Evolutionary conservation across 169 alveolate species (phyloP).

Genomic region (Cryptosporidium xiaoi): DNA sequence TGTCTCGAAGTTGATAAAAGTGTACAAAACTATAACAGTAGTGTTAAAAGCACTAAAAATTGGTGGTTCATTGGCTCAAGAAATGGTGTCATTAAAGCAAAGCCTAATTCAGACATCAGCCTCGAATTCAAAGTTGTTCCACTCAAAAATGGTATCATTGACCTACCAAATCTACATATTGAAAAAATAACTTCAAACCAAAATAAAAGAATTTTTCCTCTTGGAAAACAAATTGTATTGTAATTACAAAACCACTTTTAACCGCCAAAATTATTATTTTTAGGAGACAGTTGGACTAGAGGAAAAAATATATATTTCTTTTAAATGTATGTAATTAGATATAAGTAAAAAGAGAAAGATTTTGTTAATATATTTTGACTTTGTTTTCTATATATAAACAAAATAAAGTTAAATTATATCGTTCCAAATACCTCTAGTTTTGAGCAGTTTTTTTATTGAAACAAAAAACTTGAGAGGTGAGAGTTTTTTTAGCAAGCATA

Average conservation of each 20-base stretch:
- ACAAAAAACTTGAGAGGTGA: too few species aligned
- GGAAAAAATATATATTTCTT: too few species aligned
- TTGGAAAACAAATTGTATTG: constrained; percentile 57
- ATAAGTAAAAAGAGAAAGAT: background rate
- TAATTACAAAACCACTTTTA: background rate
- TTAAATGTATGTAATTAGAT: constrained; percentile 3
- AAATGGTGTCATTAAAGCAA: constrained; percentile 17
- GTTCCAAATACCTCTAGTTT: background rate
- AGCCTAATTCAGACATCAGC: constrained; percentile 37
- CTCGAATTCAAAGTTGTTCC: constrained; percentile 54
- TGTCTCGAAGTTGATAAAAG: too few species aligned
- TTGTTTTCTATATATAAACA: background rate
- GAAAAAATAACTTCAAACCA: background rate
- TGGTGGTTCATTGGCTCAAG: constrained; percentile 75
- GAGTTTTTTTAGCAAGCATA: too few species aligned
- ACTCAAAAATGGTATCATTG: constrained; percentile 22
- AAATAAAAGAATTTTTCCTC: constrained; percentile 26
- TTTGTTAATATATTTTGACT: background rate
- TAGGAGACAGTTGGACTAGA: too few species aligned
- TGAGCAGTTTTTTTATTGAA: too few species aligned
- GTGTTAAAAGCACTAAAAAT: background rate
- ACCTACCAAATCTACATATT: constrained; percentile 31
- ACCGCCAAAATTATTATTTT: constrained; percentile 16
- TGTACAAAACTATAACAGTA: constrained; percentile 7
- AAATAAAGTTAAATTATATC: background rate